Evolutionary conservation across 1,284 basidiomycete species (phyloP), one percentile per base, ranked within the genome.

Genomic region (Rugosomyces carneus): DNA sequence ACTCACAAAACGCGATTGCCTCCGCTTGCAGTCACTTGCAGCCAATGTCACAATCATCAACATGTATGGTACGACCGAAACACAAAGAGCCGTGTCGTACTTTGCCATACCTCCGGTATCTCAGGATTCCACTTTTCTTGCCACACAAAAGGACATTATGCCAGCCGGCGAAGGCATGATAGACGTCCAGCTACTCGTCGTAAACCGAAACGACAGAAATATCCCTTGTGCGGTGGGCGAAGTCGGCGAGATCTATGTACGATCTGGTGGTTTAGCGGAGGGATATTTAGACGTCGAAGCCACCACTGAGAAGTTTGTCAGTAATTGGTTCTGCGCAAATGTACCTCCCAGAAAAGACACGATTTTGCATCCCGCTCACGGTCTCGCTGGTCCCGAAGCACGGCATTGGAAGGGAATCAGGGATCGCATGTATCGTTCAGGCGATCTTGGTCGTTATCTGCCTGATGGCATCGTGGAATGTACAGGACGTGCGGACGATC

Each of bases 11-110:
- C 88, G 96, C 39, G 96, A 99, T 66, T 99, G 96, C 65, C 82
- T 91, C 36, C 89, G 96, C 41, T 77, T 99, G 5, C 96, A 99
- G 66, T 80, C 90, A 3, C 84, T 99, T 39, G 96, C 96, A 1
- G 71, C 84, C 26, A 96, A 99, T 58, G 93, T 95, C 10, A 75
- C 81, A 40, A 96, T 99, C 65, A 87, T 99, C 68, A 99, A 99
- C 75, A 99, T 99, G 96, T 99, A 98, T 66, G 96, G 96, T 19
- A 99, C 96, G 7, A 99, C 96, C 19, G 96, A 99, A 69, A 99
- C 96, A 3, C 96, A 99, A 66, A 88, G 96, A 41, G 96, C 96
- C 0, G 96, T 99, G 9, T 97, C 93, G 31, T 99, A 99, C 71
- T 98, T 96, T 65, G 79, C 85, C 29, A 93, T 99, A 54, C 94